phyloP scores from a whole-genome alignment of 2,329 filamentous ascomycete genomes.

The Mycosphaerelloides madeirae region DNA sequence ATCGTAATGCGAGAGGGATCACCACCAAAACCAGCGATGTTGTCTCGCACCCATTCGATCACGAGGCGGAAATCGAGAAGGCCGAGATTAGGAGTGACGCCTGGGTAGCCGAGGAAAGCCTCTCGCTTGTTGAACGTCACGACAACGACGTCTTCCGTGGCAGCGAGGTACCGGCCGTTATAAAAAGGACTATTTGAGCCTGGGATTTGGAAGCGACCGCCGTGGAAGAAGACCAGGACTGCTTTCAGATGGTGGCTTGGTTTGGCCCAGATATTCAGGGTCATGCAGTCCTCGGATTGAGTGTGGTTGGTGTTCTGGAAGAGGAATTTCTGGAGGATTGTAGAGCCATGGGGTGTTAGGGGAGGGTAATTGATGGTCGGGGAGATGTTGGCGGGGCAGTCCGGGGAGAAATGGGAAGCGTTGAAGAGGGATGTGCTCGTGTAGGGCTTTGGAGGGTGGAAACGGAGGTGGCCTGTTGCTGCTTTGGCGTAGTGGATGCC shows the following conservation, averaged over 20 bases:
- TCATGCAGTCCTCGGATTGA: constrained; percentile 34
- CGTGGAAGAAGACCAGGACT: constrained; percentile 32
- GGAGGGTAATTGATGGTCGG: constrained; percentile 29
- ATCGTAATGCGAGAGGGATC: constrained; percentile 22
- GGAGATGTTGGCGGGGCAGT: neutral
- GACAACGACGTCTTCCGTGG: constrained; percentile 50
- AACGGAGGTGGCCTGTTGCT: constrained; percentile 29
- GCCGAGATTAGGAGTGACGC: constrained; percentile 27
- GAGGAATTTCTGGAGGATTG: no score
- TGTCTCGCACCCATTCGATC: constrained; percentile 28
- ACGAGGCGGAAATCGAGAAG: constrained; percentile 29
- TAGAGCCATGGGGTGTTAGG: neutral
- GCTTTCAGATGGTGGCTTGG: constrained; percentile 18
- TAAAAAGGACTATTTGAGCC: constrained; percentile 49
- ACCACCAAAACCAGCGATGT: constrained; percentile 23
- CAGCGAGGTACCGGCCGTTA: constrained; percentile 33
- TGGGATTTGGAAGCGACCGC: constrained; percentile 18
- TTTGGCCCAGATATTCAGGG: constrained; percentile 31
- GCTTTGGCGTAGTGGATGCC: constrained; percentile 32
- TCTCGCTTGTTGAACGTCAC: constrained; percentile 47
- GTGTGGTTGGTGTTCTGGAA: constrained; percentile 8
- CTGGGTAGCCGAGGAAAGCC: constrained; percentile 28
- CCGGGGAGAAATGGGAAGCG: no score
- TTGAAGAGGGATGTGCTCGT: no score
- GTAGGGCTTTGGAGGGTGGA: constrained; percentile 29